These are phyloP conservation scores for Aspergillus unguis DNA, from an alignment of 2,329 filamentous ascomycete genomes.

Conservation along the genomic window DNA sequence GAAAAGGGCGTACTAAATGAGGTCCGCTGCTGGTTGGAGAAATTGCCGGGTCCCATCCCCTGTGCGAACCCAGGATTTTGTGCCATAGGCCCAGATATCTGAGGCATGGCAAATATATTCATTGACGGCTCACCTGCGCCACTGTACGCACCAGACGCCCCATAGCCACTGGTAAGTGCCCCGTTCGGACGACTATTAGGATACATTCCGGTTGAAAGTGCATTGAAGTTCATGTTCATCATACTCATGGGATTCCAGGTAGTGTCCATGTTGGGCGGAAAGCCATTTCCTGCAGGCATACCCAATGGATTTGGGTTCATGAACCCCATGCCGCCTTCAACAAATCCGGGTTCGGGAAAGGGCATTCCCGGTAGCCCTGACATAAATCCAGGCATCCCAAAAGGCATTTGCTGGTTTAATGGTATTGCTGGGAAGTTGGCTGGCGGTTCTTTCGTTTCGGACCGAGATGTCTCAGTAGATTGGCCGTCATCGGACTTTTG, in stretches of 20 bases:
- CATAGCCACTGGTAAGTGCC: constrained; percentile 32
- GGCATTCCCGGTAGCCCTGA: constrained; percentile 32
- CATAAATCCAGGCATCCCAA: constrained; percentile 33
- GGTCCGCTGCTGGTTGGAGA: constrained; percentile 58
- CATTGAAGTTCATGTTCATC: constrained; percentile 41
- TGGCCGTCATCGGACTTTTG: constrained; percentile 42
- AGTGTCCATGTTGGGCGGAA: constrained; percentile 32
- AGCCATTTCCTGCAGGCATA: constrained; percentile 29
- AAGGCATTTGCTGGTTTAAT: constrained; percentile 22
- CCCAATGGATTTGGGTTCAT: constrained; percentile 46
- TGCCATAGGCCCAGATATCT: constrained; percentile 27
- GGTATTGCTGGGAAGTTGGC: constrained; percentile 20
- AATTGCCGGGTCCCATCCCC: constrained; percentile 39
- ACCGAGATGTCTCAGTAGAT: constrained; percentile 7
- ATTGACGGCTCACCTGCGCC: constrained; percentile 30
- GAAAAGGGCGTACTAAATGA: constrained; percentile 53
- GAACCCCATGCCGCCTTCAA: constrained; percentile 30
- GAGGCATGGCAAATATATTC: constrained; percentile 38
- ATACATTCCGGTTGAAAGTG: constrained; percentile 35
- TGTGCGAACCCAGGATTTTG: constrained; percentile 32
- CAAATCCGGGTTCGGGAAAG: constrained; percentile 35
- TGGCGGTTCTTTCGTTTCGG: constrained; percentile 18
- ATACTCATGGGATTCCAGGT: constrained; percentile 46
- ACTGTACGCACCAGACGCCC: constrained; percentile 34
- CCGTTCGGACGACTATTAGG: constrained; percentile 28